Base-by-base conservation (phyloP, 2,329 filamentous ascomycete species). In the Aspergillus arachidicola region DNA sequence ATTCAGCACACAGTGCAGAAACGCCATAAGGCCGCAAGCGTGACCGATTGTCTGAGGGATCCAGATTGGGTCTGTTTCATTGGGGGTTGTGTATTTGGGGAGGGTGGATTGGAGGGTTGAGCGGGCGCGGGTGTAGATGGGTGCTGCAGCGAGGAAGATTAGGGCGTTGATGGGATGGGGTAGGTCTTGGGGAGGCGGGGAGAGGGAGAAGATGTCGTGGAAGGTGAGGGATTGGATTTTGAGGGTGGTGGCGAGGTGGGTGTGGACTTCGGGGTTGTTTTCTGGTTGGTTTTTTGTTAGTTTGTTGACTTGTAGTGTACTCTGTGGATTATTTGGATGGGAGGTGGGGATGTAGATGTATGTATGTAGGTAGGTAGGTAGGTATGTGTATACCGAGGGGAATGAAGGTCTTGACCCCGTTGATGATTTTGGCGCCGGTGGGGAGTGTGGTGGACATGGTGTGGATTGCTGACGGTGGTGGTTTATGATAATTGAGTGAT, bases 21-120 rank as follows among this genome's bases (percentile, higher is more conserved):
- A 72, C 2, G 82, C 85, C 64, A 88, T 87, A n/a, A 84, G 76
- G 0, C 86, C 86, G 68, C 86, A 88, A 0, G 85, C 84, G 68
- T 88, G 78, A 19, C 82, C 80, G 61, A 87, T 87, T 1, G 83
- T 87, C 67, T 88, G 86, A 64, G 80, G 82, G 72, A 86, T 86
- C 85, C 85, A 88, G 26, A 87, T 74, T 0, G 85, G 84, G 62
- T 87, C 85, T 2, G 76, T 66, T 0, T 77, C 72, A 26, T 85
- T 85, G 23, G 69, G 79, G 11, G 80, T 80, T 4, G 77, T 67
- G 67, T 87, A 87, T 10, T 77, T 72, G 3, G 69, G 61, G 53
- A 77, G 79, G 32, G 74, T 72, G 4, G 74, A 75, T 64, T 81
- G 77, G 67, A 85, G 79, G 14, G 71, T 66, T n/a, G 72, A 74